Base-by-base conservation (phyloP, 2,329 filamentous ascomycete species). In the Trichothecium sympodiale region DNA sequence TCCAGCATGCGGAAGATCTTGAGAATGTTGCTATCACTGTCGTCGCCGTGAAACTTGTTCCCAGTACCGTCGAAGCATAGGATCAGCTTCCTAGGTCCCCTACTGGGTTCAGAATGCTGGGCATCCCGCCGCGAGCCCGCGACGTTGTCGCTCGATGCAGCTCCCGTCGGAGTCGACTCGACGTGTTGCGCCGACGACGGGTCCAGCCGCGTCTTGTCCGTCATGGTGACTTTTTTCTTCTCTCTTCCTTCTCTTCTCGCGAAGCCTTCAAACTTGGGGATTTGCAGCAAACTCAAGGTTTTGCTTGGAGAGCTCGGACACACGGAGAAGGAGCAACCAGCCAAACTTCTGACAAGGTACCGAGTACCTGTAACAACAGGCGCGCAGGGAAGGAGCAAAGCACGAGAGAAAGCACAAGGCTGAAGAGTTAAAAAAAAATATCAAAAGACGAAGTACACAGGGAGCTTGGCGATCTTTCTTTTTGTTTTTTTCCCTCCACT, bases 1-100 rank as follows among this genome's bases (percentile, higher is more conserved):
- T 83, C 77, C 2, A 83, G 59, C 67, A 81, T 80, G 27, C 77
- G 68, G 44, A 79, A 83, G 9, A 83, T 80, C 48, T 83, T 83
- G 40, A 83, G 57, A 45, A 83, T 77, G 36, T 77, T 77, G 50
- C 70, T 76, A 44, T 78, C 74, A 29, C 68, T 74, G 10, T 76
- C 73, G 35, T 77, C 71, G 8, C 74, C 74, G 30, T 71, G 65
- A 40, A 78, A 78, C 41, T 76, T 77, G 46, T 78, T 78, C 0
- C 74, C 74, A 0, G 74, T 78, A 5, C 74, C 74, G 35, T 78
- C 74, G 36, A 79, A 78, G 46, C 74, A 78, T 1, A 79, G 55
- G 8, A 78, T 62, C 12, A 77, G 62, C 46, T 76, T 77, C 4
- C 51, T 45, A 3, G 53, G 46, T 14, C 45, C 45, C 20, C 49